These are phyloP conservation scores for Colletotrichum sp. DNA, from an alignment of 2,329 filamentous ascomycete genomes.

Conservation along the genomic window DNA sequence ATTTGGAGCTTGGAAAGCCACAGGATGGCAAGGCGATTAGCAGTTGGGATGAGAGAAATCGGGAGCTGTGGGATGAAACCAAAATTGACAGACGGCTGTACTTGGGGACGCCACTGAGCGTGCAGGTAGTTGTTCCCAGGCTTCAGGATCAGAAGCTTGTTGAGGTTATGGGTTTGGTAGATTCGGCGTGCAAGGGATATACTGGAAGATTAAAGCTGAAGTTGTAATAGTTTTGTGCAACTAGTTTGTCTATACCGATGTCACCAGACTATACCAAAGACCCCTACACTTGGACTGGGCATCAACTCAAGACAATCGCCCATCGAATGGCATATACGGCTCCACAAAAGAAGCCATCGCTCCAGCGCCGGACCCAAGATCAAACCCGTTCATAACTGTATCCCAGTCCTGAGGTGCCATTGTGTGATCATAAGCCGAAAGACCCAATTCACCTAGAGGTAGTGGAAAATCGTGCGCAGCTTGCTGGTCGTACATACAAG, in stretches of 20 bases:
- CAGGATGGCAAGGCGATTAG: background rate
- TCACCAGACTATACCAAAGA: background rate
- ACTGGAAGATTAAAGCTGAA: background rate
- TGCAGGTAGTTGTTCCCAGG: slow-evolving; percentile 12
- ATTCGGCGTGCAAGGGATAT: background rate
- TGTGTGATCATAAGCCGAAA: background rate
- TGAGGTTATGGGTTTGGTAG: slow-evolving; percentile 6
- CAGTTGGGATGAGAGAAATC: slow-evolving; percentile 7
- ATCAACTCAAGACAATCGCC: background rate
- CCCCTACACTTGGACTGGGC: background rate
- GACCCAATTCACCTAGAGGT: background rate
- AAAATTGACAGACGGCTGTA: slow-evolving; percentile 3
- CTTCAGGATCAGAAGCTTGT: slow-evolving; percentile 1
- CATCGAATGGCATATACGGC: background rate
- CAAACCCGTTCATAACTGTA: background rate
- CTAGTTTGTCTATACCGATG: background rate
- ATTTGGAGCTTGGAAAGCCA: background rate
- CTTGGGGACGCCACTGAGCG: background rate
- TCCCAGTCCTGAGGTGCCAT: background rate
- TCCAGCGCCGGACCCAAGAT: background rate
- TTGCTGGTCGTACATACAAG: background rate
- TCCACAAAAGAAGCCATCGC: background rate
- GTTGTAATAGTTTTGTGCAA: background rate
- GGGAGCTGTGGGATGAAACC: slow-evolving; percentile 9
- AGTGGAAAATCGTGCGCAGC: background rate